Conservation (phyloP, 2,329 filamentous ascomycete genomes). For the Aureobasidium mangrovei region DNA sequence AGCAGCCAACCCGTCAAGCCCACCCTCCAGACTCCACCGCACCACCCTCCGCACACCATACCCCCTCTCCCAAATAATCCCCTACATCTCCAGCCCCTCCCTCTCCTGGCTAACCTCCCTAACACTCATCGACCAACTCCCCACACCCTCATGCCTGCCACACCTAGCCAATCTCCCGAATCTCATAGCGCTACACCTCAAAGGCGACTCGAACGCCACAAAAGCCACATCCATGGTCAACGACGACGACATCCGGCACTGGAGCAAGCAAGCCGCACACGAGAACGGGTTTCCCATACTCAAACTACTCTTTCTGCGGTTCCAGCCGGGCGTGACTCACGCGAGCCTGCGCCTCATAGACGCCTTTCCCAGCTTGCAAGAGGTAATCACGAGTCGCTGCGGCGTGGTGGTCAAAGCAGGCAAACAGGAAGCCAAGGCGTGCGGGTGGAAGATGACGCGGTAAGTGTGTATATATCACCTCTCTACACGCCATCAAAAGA, state of each 20-base stretch:
- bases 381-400: not conserved
- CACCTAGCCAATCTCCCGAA: not conserved
- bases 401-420: not conserved
- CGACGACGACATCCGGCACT: not conserved
- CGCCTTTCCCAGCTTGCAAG: not conserved
- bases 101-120: not conserved
- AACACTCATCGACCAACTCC: not conserved
- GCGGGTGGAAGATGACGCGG: constrained; percentile 1
- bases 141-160: not conserved
- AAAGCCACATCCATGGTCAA: not conserved
- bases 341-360: not conserved
- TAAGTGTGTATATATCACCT: not conserved
- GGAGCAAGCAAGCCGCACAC: not conserved
- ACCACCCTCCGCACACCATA: not conserved
- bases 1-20: not conserved
- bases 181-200: not conserved
- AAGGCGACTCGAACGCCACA: not conserved
- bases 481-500: not conserved
- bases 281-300: not conserved
- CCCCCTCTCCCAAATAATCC: not conserved
- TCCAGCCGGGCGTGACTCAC: not conserved
- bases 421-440: not conserved
- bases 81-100: not conserved
- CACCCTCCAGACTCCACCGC: not conserved
- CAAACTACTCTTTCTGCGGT: not conserved